phyloP scores from a whole-genome alignment of 2,329 filamentous ascomycete species.

The Rutstroemia sp. region DNA sequence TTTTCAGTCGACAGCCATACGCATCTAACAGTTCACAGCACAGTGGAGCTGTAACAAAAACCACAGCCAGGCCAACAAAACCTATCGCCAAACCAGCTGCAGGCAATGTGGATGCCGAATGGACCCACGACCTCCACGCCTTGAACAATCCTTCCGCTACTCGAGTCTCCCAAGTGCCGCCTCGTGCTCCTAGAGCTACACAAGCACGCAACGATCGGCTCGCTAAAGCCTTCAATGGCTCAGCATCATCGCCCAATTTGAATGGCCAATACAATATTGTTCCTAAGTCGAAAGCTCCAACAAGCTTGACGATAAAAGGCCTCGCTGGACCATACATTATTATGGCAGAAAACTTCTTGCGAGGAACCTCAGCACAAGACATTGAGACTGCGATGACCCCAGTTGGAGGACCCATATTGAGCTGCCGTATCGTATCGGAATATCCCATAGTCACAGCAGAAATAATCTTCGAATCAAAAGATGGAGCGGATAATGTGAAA shows the following conservation, averaged over 20 bases:
- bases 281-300: constrained; percentile 29
- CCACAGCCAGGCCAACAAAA: constrained; percentile 12
- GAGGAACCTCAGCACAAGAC: constrained; percentile 72
- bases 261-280: constrained; percentile 29
- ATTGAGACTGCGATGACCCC: constrained; percentile 77
- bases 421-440: constrained; percentile 61
- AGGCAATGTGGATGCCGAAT: constrained; percentile 58
- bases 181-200: constrained; percentile 25
- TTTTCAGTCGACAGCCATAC: not conserved
- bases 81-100: constrained; percentile 28
- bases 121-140: constrained; percentile 63
- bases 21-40: constrained; percentile 17
- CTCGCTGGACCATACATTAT: constrained; percentile 64
- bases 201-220: constrained; percentile 25
- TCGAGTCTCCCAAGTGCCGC: constrained; percentile 33
- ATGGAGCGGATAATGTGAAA: constrained; percentile 68
- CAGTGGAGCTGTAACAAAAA: constrained; percentile 19
- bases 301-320: constrained; percentile 65
- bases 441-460: constrained; percentile 70
- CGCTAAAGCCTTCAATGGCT: constrained; percentile 21
- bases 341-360: constrained; percentile 74
- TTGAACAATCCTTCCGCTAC: constrained; percentile 36
- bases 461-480: constrained; percentile 64
- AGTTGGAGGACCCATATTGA: constrained; percentile 60
- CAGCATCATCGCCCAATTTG: constrained; percentile 27